These are phyloP conservation scores for Grosmannia penicillata DNA, from an alignment of 2,329 filamentous ascomycete species.

Conservation along the genomic window DNA sequence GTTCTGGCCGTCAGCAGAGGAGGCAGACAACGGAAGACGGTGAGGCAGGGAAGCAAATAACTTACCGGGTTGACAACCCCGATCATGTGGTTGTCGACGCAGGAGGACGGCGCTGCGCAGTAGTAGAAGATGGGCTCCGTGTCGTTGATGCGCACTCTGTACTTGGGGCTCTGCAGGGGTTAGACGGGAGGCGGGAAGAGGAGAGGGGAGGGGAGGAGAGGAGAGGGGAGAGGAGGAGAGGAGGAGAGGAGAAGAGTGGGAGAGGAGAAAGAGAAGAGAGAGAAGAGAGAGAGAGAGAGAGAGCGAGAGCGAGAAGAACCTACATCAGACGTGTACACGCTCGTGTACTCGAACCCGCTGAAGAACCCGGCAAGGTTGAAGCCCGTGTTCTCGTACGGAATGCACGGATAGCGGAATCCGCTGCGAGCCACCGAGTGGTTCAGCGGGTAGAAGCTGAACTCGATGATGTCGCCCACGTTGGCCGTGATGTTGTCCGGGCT, in stretches of 20 bases:
- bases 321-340: constrained; percentile 30
- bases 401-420: constrained; percentile 44
- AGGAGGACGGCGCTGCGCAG: constrained; percentile 53
- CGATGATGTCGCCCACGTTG: constrained; percentile 32
- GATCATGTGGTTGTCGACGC: constrained; percentile 53
- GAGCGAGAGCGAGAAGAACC: constrained; percentile 8
- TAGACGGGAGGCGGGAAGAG: no score
- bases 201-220: no score
- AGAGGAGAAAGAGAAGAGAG: no score
- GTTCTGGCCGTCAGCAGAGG: constrained; percentile 19
- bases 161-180: constrained; percentile 25
- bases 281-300: neutral
- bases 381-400: constrained; percentile 41
- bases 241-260: no score
- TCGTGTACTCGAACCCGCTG: constrained; percentile 31
- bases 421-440: constrained; percentile 51
- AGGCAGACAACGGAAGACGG: neutral
- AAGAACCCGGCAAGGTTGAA: constrained; percentile 36
- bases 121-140: constrained; percentile 55
- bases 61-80: constrained; percentile 58
- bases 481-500: constrained; percentile 20
- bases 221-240: neutral
- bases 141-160: constrained; percentile 35
- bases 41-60: no score
- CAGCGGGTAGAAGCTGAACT: constrained; percentile 47